Percentiles rank a stretch among this genome's conserved stretches.
Conservation (phyloP, 805 yeast genomes). For the Nakazawaea wyomingensis region DNA sequence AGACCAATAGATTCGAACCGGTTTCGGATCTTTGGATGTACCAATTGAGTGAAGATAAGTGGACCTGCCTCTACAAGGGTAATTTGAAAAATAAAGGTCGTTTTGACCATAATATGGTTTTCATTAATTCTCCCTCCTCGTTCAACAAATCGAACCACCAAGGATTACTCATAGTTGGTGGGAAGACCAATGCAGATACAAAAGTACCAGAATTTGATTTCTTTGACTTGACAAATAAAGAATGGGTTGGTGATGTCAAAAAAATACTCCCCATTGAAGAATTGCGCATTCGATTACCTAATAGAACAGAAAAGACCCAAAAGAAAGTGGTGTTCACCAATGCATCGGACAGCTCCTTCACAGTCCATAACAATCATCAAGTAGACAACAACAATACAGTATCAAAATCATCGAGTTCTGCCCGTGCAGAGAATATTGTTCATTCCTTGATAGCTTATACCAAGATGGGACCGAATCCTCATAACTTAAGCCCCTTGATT, state of each 20-base stretch:
- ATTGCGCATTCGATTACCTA: conserved; percentile 8
- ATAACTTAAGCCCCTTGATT: conserved; percentile 20
- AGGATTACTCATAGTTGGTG: conserved; percentile 53
- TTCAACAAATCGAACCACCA: conserved; percentile 34
- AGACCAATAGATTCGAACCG: conserved; percentile 35
- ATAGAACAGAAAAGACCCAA: conserved; percentile 14
- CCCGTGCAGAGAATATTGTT: too few relatives aligned
- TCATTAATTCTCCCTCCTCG: conserved; percentile 32
- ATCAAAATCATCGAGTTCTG: too few relatives aligned
- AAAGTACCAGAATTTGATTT: conserved; percentile 30
- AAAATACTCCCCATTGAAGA: conserved; percentile 20
- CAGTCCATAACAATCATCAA: conserved; percentile 2
- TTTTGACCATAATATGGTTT: conserved; percentile 48
- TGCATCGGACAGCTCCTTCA: conserved; percentile 9
- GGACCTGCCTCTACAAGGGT: conserved; percentile 49
- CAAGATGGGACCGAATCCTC: neutral
- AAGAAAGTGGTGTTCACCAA: conserved; percentile 18
- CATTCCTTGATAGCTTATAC: conserved; percentile 7
- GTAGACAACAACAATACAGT: too few relatives aligned
- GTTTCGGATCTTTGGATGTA: conserved; percentile 69
- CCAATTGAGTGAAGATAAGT: conserved; percentile 43
- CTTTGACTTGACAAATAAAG: conserved; percentile 39
- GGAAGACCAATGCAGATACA: conserved; percentile 33
- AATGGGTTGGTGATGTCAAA: conserved; percentile 19
- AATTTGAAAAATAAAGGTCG: conserved; percentile 30